These are phyloP conservation scores for Triangularia setosa DNA, from an alignment of 2,329 filamentous ascomycete genomes.

Conservation along the genomic window DNA sequence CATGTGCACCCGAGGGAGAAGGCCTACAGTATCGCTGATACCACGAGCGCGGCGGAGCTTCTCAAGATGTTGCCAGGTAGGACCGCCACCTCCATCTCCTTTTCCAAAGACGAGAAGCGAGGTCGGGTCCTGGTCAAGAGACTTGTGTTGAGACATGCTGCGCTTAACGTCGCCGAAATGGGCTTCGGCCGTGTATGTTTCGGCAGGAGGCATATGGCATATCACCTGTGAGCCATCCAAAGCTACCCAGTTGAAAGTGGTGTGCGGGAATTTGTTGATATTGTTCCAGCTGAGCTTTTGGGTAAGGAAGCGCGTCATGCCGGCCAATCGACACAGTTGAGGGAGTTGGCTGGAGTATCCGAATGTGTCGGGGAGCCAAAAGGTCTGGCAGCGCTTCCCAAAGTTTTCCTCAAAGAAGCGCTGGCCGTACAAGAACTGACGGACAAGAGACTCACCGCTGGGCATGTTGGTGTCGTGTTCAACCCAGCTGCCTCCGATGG, in stretches of 20 bases:
- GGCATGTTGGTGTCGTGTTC: constrained; percentile 98
- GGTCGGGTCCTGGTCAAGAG: constrained; percentile 85
- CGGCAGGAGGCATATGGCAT: constrained; percentile 93
- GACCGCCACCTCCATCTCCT: constrained; percentile 91
- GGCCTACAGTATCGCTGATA: constrained; percentile 79
- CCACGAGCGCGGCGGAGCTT: constrained; percentile 91
- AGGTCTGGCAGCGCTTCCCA: constrained; percentile 81
- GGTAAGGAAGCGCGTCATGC: constrained; percentile 94
- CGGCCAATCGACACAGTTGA: constrained; percentile 87
- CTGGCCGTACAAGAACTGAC: constrained; percentile 94
- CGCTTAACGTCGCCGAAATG: constrained; percentile 92
- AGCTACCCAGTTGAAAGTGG: constrained; percentile 97
- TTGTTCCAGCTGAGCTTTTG: constrained; percentile 99
- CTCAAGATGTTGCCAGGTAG: constrained; percentile 89
- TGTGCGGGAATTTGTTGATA: constrained; percentile 98
- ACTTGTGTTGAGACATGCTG: constrained; percentile 90
- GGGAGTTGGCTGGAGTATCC: constrained; percentile 94
- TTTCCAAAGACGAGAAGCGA: constrained; percentile 94
- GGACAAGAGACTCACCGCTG: constrained; percentile 86
- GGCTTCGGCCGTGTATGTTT: constrained; percentile 92
- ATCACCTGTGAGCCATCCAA: constrained; percentile 94
- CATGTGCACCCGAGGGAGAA: constrained; percentile 83
- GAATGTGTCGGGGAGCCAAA: constrained; percentile 98
- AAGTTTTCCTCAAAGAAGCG: constrained; percentile 93
- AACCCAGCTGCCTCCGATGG: constrained; percentile 96